phyloP scores from a whole-genome alignment of 257 asterid genomes.

The Solanum habrochaites region DNA sequence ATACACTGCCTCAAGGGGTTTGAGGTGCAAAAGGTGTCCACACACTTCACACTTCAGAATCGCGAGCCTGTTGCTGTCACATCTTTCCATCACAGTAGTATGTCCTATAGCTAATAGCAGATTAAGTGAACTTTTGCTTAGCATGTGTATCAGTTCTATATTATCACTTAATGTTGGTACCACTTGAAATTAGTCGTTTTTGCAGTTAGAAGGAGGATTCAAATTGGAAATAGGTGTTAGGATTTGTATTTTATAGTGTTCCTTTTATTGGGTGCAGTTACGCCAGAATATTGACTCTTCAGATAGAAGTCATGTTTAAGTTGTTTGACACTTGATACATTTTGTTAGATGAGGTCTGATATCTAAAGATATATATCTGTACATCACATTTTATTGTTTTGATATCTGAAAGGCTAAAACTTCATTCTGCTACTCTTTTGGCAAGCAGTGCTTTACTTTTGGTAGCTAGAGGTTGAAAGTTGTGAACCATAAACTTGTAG shows the following conservation, averaged over 20 bases:
- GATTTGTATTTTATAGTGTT: background rate
- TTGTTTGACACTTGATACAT: background rate
- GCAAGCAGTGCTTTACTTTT: background rate
- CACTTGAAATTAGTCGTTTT: background rate
- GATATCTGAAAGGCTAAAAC: background rate
- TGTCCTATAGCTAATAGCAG: background rate
- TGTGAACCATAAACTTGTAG: background rate
- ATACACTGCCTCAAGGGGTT: background rate
- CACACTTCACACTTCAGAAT: background rate
- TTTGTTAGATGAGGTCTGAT: background rate
- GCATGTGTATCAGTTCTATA: background rate
- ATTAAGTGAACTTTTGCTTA: background rate
- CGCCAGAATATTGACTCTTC: background rate
- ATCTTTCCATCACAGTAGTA: background rate
- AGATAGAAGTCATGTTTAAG: background rate
- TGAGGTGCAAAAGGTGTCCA: background rate
- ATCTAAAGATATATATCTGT: background rate
- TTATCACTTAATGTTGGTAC: background rate
- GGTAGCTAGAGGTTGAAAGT: background rate
- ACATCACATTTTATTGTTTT: background rate
- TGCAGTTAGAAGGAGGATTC: background rate
- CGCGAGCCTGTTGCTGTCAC: background rate
- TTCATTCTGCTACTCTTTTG: background rate
- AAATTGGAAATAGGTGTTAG: background rate
- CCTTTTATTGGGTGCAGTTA: background rate